Conservation (phyloP, 345 rosid genomes). For the Rhodamnia argentea region DNA sequence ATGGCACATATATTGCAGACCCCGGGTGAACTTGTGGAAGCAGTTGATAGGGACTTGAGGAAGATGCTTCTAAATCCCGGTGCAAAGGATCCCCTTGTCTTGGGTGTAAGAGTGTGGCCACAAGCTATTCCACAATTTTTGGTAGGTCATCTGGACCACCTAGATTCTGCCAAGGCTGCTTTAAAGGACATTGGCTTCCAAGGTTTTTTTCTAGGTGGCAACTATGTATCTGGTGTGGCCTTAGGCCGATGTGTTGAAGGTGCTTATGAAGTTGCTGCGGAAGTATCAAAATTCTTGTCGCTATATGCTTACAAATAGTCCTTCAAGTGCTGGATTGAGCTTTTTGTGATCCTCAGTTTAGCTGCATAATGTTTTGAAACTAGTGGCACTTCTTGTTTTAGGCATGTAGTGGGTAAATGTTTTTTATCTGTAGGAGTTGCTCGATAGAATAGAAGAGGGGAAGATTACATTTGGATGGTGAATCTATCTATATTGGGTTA, state of each 20-base stretch:
- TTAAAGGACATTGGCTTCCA: constrained; percentile 39
- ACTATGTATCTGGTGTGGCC: constrained; percentile 82
- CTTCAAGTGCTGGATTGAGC: not conserved
- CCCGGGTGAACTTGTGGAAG: constrained; percentile 66
- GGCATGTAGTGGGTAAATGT: not conserved
- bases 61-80: constrained; percentile 79
- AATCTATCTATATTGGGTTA: not conserved
- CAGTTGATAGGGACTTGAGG: constrained; percentile 78
- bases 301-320: constrained; percentile 38
- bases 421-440: not conserved
- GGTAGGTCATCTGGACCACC: constrained; percentile 70
- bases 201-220: constrained; percentile 76
- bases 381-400: not conserved
- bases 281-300: constrained; percentile 56
- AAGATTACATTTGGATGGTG: not conserved
- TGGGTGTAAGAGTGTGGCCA: constrained; percentile 83
- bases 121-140: constrained; percentile 93
- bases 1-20: constrained; percentile 22
- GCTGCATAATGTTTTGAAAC: not conserved
- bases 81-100: constrained; percentile 57
- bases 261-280: constrained; percentile 68
- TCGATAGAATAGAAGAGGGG: not conserved
- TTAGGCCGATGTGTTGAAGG: constrained; percentile 82
- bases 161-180: constrained; percentile 52
- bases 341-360: not conserved